These are phyloP conservation scores for Mrakia frigida DNA, from an alignment of 768 basidiomycete species.

Conservation along the genomic window DNA sequence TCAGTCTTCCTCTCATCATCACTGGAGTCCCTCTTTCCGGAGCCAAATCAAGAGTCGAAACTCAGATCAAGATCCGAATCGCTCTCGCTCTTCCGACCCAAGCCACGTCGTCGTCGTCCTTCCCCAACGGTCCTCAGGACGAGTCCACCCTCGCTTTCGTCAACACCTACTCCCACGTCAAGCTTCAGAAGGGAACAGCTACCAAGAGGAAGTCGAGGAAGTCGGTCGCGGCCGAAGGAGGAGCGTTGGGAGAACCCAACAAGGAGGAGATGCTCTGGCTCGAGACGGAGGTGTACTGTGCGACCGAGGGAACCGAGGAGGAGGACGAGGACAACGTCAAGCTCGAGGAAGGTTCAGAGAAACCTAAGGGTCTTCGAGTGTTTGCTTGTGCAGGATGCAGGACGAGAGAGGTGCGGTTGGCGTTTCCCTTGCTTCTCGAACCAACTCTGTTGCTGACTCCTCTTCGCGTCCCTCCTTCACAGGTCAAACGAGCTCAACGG, in stretches of 20 bases:
- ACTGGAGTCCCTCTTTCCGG: slow-evolving; percentile 76
- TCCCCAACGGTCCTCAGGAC: slow-evolving; percentile 38
- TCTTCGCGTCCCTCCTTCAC: not conserved
- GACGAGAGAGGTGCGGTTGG: slow-evolving; percentile 65
- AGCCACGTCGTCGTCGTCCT: slow-evolving; percentile 19
- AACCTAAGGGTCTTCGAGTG: slow-evolving; percentile 45
- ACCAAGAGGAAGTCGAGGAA: slow-evolving; percentile 80
- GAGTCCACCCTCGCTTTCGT: not conserved
- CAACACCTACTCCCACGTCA: slow-evolving; percentile 77
- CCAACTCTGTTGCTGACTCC: not conserved
- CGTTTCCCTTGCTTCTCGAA: slow-evolving; percentile 50
- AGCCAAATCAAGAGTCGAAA: slow-evolving; percentile 90
- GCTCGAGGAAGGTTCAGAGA: not conserved
- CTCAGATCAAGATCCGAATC: slow-evolving; percentile 67
- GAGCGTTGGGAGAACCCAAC: slow-evolving; percentile 53
- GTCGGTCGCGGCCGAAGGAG: slow-evolving; percentile 53
- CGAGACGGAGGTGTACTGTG: slow-evolving; percentile 68
- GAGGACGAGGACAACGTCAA: not conserved
- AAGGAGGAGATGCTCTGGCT: slow-evolving; percentile 67
- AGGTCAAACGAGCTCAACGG: slow-evolving; percentile 70
- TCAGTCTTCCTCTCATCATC: slow-evolving; percentile 71
- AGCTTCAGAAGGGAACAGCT: slow-evolving; percentile 70
- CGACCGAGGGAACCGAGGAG: slow-evolving; percentile 59
- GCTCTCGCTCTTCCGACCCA: slow-evolving; percentile 60
- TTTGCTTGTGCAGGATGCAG: slow-evolving; percentile 83